Percentiles rank a stretch among this genome's conserved stretches.
phyloP scores from a whole-genome alignment of 306 rosid species.

The Pterocarpus macrocarpus region DNA sequence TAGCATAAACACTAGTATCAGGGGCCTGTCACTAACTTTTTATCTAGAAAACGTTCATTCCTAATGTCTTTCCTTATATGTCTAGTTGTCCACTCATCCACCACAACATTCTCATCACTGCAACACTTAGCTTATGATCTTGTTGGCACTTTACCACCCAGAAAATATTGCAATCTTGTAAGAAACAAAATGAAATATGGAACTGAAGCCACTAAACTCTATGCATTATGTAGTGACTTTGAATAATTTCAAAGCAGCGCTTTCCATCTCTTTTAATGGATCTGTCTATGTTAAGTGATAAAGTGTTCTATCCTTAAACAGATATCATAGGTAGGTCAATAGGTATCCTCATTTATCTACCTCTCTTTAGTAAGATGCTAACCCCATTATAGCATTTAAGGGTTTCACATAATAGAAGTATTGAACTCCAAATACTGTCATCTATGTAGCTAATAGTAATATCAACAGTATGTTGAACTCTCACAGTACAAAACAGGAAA shows the following conservation, averaged over 20 bases:
- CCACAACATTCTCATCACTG: too few relatives aligned
- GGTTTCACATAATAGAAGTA: neutral
- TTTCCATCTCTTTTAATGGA: neutral
- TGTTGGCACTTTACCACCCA: neutral
- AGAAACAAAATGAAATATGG: neutral
- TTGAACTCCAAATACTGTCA: neutral
- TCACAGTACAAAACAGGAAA: neutral
- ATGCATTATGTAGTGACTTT: neutral
- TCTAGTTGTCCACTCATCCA: too few relatives aligned
- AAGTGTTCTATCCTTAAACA: constrained; percentile 5
- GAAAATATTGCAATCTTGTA: constrained; percentile 12
- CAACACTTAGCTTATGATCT: too few relatives aligned
- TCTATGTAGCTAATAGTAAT: constrained; percentile 5
- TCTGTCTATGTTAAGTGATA: neutral
- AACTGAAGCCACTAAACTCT: neutral
- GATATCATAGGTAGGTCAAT: constrained; percentile 8
- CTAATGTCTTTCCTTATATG: too few relatives aligned
- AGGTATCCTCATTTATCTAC: constrained; percentile 1
- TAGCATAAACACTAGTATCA: too few relatives aligned
- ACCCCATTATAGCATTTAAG: neutral
- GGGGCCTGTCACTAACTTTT: too few relatives aligned
- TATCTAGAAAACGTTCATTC: too few relatives aligned
- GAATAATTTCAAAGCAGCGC: neutral
- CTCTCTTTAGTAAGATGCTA: neutral
- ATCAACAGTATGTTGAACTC: neutral